Base-by-base conservation (phyloP, 2,329 filamentous ascomycete species). In the Lachnellula suecica region DNA sequence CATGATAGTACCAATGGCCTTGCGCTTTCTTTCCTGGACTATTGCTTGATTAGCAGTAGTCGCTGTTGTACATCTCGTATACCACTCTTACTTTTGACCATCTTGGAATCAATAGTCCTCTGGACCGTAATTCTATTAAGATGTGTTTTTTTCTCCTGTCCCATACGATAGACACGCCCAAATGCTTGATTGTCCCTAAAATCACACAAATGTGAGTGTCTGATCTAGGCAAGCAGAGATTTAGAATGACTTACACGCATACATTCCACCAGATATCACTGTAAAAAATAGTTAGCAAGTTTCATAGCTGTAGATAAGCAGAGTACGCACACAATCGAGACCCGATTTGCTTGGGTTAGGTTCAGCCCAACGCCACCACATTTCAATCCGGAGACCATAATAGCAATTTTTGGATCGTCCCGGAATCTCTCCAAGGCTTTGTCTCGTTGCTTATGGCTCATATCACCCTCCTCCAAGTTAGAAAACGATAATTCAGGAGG, bases 141-240 rank as follows among this genome's bases (percentile, higher is more conserved):
- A 9, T 80, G 70, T 0, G 83, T 83, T 29, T 79, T 70, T 37
- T 83, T 78, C 0, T 62, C 52, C 58, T 92, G 88, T 0, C 85
- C 85, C 4, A 84, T 81, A 6, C 87, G 76, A 58, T 77, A 78
- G 0, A 89, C 77, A 0, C 87, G 78, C 5, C 70, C 70, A 40
- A 75, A 74, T 0, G 79, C 84, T 58, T 89, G 87, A 8, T 81
- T 69, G 58, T 89, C 84, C 15, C 51, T 56, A 11, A 24, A 25
- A 45, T n/a, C 19, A 37, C 19, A n/a, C n/a, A 35, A 13, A 11
- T 37, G 44, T 55, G 35, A 55, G 49, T 34, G 15, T 27, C n/a
- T 40, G n/a, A n/a, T n/a, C n/a, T n/a, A n/a, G n/a, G n/a, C n/a
- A n/a, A n/a, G n/a, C n/a, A n/a, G 8, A 9, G 8, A 4, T 1